Base-by-base conservation (phyloP, 2,329 filamentous ascomycete species). In the Aspergillus uvarum region DNA sequence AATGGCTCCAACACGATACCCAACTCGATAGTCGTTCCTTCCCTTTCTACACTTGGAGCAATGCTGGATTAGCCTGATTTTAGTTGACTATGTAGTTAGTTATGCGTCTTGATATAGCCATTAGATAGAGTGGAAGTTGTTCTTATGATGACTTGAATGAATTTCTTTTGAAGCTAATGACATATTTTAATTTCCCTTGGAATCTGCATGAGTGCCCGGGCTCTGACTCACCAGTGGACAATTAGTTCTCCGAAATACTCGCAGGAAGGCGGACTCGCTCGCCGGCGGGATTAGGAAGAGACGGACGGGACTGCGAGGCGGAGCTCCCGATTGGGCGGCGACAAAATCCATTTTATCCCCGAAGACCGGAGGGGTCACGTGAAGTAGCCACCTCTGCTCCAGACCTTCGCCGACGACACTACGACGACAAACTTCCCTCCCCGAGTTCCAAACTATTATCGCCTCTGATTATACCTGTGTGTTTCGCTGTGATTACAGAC, bases 331-430 rank as follows among this genome's bases (percentile, higher is more conserved):
- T 55, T 54, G 42, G 52, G 53, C 24, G 53, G 53, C 53, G 53
- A 55, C 47, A 44, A 55, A 55, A 55, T 47, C 53, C 38, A 44
- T 7, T n/a, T 55, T 55, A 55, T 47, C 42, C 47, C 53, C 53
- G 53, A 55, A 44, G 42, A 47, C 44, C 53, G 53, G 42, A 29
- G 38, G n/a, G 8, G 42, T 55, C 53, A 55, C 53, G 53, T 55
- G 53, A 12, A 29, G 29, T 48, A 55, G 53, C 53, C 53, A 55
- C 52, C 53, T 55, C 53, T 55, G 53, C 53, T 55, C 53, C 53
- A 55, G 42, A 48, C 53, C 29, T 44, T 47, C 53, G 44, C n/a
- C 42, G 52, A 54, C 52, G 53, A 48, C 53, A 55, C 53, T 22
- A 47, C 38, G 52, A 47, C 53, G 35, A 42, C 51, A 55, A 21